Percentiles rank a stretch among this genome's conserved stretches.
Conservation (phyloP, 2,329 filamentous ascomycete species). For the Taxawa tesnikishii region DNA sequence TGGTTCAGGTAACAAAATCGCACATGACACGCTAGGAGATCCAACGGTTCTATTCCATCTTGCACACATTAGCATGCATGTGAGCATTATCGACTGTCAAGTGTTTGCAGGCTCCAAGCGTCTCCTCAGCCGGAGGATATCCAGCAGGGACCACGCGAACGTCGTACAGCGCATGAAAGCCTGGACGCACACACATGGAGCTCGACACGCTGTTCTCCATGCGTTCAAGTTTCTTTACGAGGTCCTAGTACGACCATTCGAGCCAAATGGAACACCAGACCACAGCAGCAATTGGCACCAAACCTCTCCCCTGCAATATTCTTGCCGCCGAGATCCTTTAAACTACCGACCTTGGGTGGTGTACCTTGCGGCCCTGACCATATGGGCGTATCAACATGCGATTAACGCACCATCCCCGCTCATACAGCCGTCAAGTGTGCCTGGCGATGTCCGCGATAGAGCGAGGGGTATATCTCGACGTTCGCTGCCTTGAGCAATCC, state of each 20-base stretch:
- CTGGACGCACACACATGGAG: constrained; percentile 78
- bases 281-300: constrained; percentile 7
- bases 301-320: constrained; percentile 43
- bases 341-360: constrained; percentile 87
- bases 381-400: constrained; percentile 87
- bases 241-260: constrained; percentile 51
- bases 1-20: constrained; percentile 18
- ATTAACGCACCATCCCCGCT: constrained; percentile 7
- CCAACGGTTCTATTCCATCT: constrained; percentile 79
- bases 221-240: constrained; percentile 74
- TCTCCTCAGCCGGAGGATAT: constrained; percentile 72
- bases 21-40: constrained; percentile 63
- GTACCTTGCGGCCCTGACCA: constrained; percentile 77
- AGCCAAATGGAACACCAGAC: constrained; percentile 15
- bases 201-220: constrained; percentile 80
- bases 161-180: constrained; percentile 72
- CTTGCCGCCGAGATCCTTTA: constrained; percentile 74
- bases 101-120: constrained; percentile 80
- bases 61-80: constrained; percentile 92
- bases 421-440: background rate
- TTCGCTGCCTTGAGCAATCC: constrained; percentile 44
- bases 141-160: constrained; percentile 63
- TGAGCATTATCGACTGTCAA: constrained; percentile 88
- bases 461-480: constrained; percentile 12
- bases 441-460: constrained; percentile 58